Evolutionary conservation across 768 basidiomycete genomes (phyloP).

Genomic region (Kwoniella sp.): DNA sequence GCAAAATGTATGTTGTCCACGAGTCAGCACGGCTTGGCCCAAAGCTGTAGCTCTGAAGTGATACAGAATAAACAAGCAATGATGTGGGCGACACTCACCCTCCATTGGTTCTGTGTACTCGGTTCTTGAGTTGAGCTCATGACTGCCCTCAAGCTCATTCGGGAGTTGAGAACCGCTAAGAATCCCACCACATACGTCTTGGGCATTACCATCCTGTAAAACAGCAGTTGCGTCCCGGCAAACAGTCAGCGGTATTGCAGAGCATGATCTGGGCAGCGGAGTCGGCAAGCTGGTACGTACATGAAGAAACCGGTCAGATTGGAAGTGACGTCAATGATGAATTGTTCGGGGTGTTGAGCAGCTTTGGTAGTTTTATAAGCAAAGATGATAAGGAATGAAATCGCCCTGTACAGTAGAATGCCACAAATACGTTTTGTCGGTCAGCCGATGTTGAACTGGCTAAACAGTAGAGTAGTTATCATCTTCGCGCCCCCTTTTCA

Average conservation of each 20-base stretch:
- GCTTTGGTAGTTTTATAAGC: constrained; percentile 16
- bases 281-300: no score
- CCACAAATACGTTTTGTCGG: no score
- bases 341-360: not conserved
- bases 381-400: constrained; percentile 13
- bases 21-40: no score
- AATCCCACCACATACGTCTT: constrained; percentile 16
- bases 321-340: constrained; percentile 11
- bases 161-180: constrained; percentile 10
- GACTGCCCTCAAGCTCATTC: constrained; percentile 12
- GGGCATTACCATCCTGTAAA: constrained; percentile 13
- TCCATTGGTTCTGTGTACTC: constrained; percentile 1
- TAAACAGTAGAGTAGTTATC: no score
- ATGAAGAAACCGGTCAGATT: constrained; percentile 15
- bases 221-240: no score
- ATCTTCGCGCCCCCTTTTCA: no score
- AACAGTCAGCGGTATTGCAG: no score
- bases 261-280: no score
- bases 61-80: no score
- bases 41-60: no score
- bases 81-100: constrained; percentile 8
- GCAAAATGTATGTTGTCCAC: not conserved
- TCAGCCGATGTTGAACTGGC: no score
- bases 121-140: constrained; percentile 2
- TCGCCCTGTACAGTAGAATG: not conserved